Evolutionary conservation across 1,139 yeast genomes (phyloP).

Genomic region (Zygosaccharomyces pseudobailii): DNA sequence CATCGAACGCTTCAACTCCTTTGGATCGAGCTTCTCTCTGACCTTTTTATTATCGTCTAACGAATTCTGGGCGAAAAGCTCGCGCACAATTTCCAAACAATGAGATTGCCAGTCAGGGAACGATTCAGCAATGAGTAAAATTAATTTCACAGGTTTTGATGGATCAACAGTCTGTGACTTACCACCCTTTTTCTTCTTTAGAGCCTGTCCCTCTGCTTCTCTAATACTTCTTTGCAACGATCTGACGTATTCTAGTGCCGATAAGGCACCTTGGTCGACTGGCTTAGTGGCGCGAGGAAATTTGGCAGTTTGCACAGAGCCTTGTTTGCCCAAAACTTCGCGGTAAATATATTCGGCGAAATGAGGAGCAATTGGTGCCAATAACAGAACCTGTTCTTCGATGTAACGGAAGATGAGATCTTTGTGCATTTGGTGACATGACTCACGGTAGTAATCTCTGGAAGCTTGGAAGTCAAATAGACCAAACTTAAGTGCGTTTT

Average conservation of each 20-base stretch:
- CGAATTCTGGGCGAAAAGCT: constrained; percentile 60
- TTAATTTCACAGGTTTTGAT: constrained; percentile 64
- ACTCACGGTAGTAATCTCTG: constrained; percentile 94
- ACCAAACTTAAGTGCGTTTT: constrained; percentile 84
- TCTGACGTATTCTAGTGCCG: constrained; percentile 75
- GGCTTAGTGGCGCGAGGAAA: constrained; percentile 77
- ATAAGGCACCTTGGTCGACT: constrained; percentile 54
- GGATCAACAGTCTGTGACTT: constrained; percentile 70
- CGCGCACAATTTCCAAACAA: constrained; percentile 79
- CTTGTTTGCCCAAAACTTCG: constrained; percentile 61
- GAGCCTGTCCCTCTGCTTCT: constrained; percentile 82
- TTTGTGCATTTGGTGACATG: constrained; percentile 67
- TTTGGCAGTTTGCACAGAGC: constrained; percentile 63
- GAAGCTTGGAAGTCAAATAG: constrained; percentile 92
- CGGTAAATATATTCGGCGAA: constrained; percentile 86
- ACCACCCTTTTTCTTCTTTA: constrained; percentile 92
- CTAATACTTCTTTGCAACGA: constrained; percentile 75
- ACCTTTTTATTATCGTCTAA: constrained; percentile 59
- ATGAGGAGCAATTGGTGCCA: constrained; percentile 95
- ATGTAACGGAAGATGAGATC: constrained; percentile 78
- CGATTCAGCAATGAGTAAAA: constrained; percentile 66
- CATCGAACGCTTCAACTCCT: constrained; percentile 94
- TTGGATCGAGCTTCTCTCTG: constrained; percentile 57
- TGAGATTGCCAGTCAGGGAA: constrained; percentile 97
- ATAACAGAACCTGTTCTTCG: constrained; percentile 74